Base-by-base conservation (phyloP, 768 basidiomycete genomes). In the Kwoniella pini region DNA sequence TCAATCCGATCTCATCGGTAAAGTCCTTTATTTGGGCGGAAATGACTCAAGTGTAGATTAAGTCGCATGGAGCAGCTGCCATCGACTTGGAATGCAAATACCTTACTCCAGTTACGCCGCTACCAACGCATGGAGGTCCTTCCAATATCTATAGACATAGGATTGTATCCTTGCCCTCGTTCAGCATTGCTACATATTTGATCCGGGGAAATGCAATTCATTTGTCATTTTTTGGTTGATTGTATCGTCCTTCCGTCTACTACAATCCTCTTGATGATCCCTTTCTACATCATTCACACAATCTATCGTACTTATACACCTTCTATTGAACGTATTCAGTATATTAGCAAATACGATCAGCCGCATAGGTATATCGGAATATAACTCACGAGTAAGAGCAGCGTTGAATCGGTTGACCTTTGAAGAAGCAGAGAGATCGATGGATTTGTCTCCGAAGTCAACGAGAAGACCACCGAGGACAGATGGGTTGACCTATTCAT, bases 361-460 rank as follows among this genome's bases (percentile, higher is more conserved):
- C 39, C 54, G 33, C 5, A 50, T 7, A 36, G 33, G 33, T 36
- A n/a, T n/a, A n/a, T n/a, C n/a, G n/a, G n/a, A n/a, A n/a, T n/a
- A n/a, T n/a, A 28, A 82, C 89, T 66, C 79, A 91, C 92, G 86
- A 77, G 88, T 85, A 51, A 98, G 82, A 73, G 88, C 84, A 67
- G 85, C 85, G 84, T 97, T 97, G 76, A 97, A 85, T 81, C 93
- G 95, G 78, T 87, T 95, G 72, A 98, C 91, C 55, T 91, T 90
- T 31, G 91, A 91, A 49, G 87, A 87, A 57, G 95, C 93, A 70
- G 91, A 94, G 60, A 98, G 84, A 81, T 99, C 96, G 71, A 99
- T 89, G 54, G 91, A 92, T 83, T 95, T 95, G 83, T 97, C 96
- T 65, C 93, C 95, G 75, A 99, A 92, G 81, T 99, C 96, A 49